Conservation (phyloP, 495 filamentous ascomycete genomes). For the Penicillium roqueforti region DNA sequence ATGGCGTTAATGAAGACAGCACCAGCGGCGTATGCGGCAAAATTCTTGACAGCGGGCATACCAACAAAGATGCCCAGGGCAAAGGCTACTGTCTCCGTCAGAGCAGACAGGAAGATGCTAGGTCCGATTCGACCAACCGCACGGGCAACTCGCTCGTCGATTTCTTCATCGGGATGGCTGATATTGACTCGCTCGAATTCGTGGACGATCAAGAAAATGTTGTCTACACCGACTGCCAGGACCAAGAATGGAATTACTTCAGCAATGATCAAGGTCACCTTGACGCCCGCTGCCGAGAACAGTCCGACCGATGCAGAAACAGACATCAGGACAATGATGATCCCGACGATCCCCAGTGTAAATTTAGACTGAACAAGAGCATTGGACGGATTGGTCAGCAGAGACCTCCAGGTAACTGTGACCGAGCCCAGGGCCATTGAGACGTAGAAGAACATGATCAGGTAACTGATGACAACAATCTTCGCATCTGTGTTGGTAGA, state of each 20-base stretch:
- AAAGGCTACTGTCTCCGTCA: constrained; percentile 91
- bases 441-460: constrained; percentile 97
- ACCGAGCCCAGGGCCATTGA: constrained; percentile 87
- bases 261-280: constrained; percentile 94
- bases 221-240: constrained; percentile 93
- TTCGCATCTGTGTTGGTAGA: constrained; percentile 96
- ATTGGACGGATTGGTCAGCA: constrained; percentile 75
- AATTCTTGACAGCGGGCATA: constrained; percentile 97
- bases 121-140: constrained; percentile 92
- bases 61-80: constrained; percentile 87
- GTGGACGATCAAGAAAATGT: constrained; percentile 97
- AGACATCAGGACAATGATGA: constrained; percentile 93
- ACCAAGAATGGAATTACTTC: constrained; percentile 98
- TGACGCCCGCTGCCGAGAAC: constrained; percentile 84
- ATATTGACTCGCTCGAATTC: constrained; percentile 94
- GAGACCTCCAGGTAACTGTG: constrained; percentile 66
- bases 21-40: constrained; percentile 92
- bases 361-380: constrained; percentile 93
- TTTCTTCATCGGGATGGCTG: constrained; percentile 76
- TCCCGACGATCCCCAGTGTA: constrained; percentile 84
- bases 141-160: constrained; percentile 79
- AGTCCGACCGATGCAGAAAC: constrained; percentile 91
- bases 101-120: constrained; percentile 90
- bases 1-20: constrained; percentile 96
- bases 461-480: constrained; percentile 94